Percentiles rank a stretch among this genome's conserved stretches.
Evolutionary conservation across 139 green algal genomes (phyloP).

Genomic region (Edaphochlamys debaryana): DNA sequence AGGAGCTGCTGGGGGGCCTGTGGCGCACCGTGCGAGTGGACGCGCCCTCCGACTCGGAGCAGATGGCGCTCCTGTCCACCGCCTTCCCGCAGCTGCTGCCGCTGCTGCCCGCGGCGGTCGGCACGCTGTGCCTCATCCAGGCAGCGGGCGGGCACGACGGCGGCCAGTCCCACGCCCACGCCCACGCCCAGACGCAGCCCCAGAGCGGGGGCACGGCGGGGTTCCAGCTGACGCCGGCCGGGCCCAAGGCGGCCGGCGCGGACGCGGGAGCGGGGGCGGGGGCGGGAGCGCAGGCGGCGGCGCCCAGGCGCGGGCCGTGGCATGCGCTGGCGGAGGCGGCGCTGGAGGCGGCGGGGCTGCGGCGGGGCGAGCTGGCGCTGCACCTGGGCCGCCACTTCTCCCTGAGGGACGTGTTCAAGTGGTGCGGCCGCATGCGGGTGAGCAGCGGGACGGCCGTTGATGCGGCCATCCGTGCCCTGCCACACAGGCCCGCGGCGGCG

Average conservation of each 20-base stretch:
- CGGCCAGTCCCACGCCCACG: neutral
- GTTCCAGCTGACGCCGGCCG: neutral
- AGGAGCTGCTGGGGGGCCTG: conserved; percentile 84
- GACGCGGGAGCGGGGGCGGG: neutral
- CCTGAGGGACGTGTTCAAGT: conserved; percentile 88
- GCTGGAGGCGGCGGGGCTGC: conserved; percentile 57
- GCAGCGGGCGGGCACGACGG: conserved; percentile 59
- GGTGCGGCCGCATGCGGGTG: conserved; percentile 80
- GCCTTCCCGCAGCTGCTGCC: conserved; percentile 70
- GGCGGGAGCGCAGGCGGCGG: neutral
- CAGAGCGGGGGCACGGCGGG: neutral
- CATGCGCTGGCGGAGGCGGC: conserved; percentile 46
- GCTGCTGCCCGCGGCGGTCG: conserved; percentile 75
- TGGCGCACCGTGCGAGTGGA: conserved; percentile 74
- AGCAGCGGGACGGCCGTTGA: neutral
- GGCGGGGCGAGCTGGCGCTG: conserved; percentile 65
- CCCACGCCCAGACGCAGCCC: neutral
- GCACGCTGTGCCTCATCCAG: conserved; percentile 66
- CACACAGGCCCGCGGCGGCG: no score
- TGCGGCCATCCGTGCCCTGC: no score
- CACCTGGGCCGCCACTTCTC: conserved; percentile 75
- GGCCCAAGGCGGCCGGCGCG: neutral
- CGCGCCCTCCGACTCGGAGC: conserved; percentile 69
- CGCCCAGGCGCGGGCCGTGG: conserved; percentile 20
- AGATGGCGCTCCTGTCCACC: conserved; percentile 74